phyloP scores from a whole-genome alignment of 2,329 filamentous ascomycete genomes.

The Fusarium verrucosum region DNA sequence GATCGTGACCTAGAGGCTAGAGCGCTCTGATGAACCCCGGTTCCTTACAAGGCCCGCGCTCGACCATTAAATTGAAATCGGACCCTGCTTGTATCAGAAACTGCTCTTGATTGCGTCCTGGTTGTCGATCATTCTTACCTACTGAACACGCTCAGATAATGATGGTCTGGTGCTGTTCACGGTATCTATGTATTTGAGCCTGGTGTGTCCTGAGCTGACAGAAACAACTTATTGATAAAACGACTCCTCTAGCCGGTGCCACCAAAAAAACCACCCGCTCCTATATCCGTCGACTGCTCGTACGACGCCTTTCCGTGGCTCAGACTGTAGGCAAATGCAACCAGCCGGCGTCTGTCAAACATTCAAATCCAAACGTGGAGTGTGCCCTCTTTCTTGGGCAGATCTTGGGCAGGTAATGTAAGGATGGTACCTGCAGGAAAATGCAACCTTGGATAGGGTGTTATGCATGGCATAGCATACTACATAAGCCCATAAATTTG shows the following conservation, averaged over 20 bases:
- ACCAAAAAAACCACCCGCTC: constrained; percentile 16
- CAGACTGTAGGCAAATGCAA: constrained; percentile 30
- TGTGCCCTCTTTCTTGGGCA: constrained; percentile 5
- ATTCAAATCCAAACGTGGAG: constrained; percentile 18
- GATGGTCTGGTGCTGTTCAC: constrained; percentile 1
- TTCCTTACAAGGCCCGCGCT: constrained; percentile 5
- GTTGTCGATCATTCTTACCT: constrained; percentile 28
- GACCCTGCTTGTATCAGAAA: constrained; percentile 23
- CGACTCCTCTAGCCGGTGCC: constrained; percentile 23
- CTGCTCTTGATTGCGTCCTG: constrained; percentile 16
- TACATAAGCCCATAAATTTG: constrained; percentile 7
- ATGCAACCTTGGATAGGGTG: constrained; percentile 28
- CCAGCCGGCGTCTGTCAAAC: constrained; percentile 21
- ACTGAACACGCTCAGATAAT: constrained; percentile 4
- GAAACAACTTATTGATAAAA: constrained; percentile 17
- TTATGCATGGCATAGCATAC: too few species aligned
- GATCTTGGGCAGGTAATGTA: constrained; percentile 6
- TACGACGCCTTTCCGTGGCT: constrained; percentile 34
- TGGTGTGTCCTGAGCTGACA: background rate
- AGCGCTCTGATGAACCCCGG: constrained; percentile 29
- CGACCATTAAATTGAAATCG: constrained; percentile 11
- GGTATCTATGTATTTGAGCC: constrained; percentile 3
- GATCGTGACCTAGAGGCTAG: constrained; percentile 22
- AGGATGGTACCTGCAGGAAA: constrained; percentile 40
- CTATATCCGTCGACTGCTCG: constrained; percentile 32